Base-by-base conservation (phyloP, 768 basidiomycete species). In the Pleurotus eryngii region DNA sequence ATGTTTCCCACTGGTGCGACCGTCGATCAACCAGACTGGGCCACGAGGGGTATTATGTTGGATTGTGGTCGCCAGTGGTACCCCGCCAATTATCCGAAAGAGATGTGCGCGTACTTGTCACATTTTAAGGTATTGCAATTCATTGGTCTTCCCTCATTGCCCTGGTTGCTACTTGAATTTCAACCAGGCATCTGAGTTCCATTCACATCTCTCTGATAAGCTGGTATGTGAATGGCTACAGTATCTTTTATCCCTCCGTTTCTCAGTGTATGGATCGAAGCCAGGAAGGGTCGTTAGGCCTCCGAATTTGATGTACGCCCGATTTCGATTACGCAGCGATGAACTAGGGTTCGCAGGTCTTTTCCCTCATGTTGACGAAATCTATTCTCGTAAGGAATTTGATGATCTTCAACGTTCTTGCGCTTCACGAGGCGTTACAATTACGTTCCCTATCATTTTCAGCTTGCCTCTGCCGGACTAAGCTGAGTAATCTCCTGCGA, bases 1-100 rank as follows among this genome's bases (percentile, higher is more conserved):
- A 49, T 58, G 3, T 60, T 79, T 15, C 67, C 74, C 18, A 61
- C 68, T 1, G 77, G 76, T 2, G 65, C 60, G 1, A 73, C 73
- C 1, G 62, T 66, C 0, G 76, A 79, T 61, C 61, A 69, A 11
- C 77, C 78, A 0, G 76, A 75, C 2, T 78, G 78, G 76, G 76
- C 73, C 49, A 64, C 76, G 2, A 72, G 75, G 37, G 77, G 77
- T 0, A 75, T 78, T 62, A 76, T 78, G 78, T 67, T 78, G 1
- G 78, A 79, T 57, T 72, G 68, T 5, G 78, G 75, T n/a, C 70
- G 76, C 6, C 78, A 79, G 60, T 78, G 74, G 74, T 78, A 73
- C 50, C 63, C 70, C 4, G 65, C 72, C 42, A 30, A 53, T 51
- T 60, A 8, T 55, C 17, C 42, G 22, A 35, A 17, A 42, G 17